Base-by-base conservation (phyloP, 148 eudicot genomes). In the Vaccinium macrocarpon region DNA sequence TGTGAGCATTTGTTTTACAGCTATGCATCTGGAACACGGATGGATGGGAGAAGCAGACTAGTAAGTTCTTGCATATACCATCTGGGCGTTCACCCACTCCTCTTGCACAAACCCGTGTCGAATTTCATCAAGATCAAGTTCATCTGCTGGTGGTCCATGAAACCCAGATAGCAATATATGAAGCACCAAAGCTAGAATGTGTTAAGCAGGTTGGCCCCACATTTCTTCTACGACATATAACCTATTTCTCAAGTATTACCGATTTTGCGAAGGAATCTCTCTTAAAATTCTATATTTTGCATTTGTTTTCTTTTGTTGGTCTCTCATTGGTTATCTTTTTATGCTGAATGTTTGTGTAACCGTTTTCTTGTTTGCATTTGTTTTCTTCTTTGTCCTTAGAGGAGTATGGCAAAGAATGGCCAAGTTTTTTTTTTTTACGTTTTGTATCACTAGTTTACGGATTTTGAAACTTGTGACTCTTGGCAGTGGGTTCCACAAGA, bases 131-230 rank as follows among this genome's bases (percentile, higher is more conserved):
- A 59, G 90, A 92, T 85, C 95, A 90, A 85, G 86, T 73, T 48
- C 97, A 90, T 66, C 74, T 94, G 42, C 82, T 94, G 86, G 94
- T 85, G 46, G 86, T 92, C 62, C 97, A 94, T 81, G 93, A 91
- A 80, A 87, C 91, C 3, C 97, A 94, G 80, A 21, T 92, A 64
- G 97, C 94, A 51, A 84, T 94, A 19, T 89, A 90, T 35, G 94
- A 94, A 61, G 91, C 92, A 23, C 84, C 88, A 10, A 92, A 88
- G 82, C 88, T 94, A 21, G 94, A 90, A n/a, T 75, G 87, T 83
- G 61, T 84, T 59, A 85, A 90, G 83, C 95, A 92, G 95, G 97
- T 93, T 68, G 23, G 79, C 50, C 18, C 49, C 70, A 29, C 73
- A 76, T 85, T 62, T 18, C 61, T 62, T 78, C 35, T 84, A n/a